A percentile compares a stretch with the other conserved stretches of the same genome.
Evolutionary conservation across 371 early-diverging fungal genomes (phyloP).

Genomic region (Nematocida major): DNA sequence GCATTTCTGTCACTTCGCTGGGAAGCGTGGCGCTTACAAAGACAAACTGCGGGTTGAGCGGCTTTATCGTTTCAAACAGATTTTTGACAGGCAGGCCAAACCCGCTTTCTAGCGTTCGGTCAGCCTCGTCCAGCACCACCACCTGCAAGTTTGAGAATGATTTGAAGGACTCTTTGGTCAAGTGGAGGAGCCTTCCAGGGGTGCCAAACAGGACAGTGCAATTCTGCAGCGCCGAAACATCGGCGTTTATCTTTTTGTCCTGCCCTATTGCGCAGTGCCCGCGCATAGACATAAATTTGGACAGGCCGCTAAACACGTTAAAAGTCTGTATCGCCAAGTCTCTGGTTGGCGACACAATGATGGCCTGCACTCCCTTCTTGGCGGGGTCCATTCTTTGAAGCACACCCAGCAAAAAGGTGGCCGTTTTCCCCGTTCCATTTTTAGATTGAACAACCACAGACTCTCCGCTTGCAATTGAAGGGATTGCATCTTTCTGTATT

Average conservation of each 20-base stretch:
- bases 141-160: conserved; percentile 73
- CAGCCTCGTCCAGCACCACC: conserved; percentile 97
- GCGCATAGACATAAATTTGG: conserved; percentile 78
- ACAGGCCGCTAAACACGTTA: conserved; percentile 1
- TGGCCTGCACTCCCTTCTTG: conserved; percentile 66
- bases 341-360: conserved; percentile 80
- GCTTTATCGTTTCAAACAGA: conserved; percentile 45
- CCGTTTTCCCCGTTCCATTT: conserved; percentile 96
- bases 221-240: conserved; percentile 76
- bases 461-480: conserved; percentile 73
- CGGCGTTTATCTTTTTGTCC: conserved; percentile 78
- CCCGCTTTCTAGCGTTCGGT: conserved; percentile 93
- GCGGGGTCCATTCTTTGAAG: conserved; percentile 74
- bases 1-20: conserved; percentile 43
- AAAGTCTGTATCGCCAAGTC: conserved; percentile 74
- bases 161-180: conserved; percentile 11
- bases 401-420: conserved; percentile 79
- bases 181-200: conserved; percentile 36
- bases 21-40: conserved; percentile 61
- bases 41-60: conserved; percentile 32
- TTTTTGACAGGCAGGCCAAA: conserved; percentile 78
- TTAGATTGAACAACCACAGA: conserved; percentile 73
- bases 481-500: conserved; percentile 86
- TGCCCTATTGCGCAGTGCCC: conserved; percentile 95
- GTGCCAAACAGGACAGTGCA: conserved; percentile 35